These are phyloP conservation scores for Talaromyces nanjingensis DNA, from an alignment of 495 filamentous ascomycete species.

Conservation along the genomic window DNA sequence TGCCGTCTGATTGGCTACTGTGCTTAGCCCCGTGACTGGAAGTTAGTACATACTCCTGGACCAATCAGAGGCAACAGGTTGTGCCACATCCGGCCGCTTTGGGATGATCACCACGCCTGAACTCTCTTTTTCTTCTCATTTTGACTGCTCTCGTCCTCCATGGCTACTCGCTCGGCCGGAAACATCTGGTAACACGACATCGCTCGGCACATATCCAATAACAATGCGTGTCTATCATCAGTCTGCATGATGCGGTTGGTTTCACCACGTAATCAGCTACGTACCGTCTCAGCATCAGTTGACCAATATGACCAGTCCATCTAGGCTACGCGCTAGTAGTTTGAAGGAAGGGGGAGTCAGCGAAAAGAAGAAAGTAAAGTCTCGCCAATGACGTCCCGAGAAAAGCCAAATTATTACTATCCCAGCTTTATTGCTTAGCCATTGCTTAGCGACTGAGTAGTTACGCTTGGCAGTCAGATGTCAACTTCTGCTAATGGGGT, in stretches of 20 bases:
- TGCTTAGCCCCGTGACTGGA: not conserved
- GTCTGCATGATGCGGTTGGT: not conserved
- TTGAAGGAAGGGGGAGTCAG: not conserved
- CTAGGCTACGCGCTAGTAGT: not conserved
- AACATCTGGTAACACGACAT: not conserved
- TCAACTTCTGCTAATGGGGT: not conserved
- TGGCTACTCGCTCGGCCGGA: not conserved
- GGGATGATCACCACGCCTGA: conserved; percentile 1
- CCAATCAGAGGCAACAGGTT: not conserved
- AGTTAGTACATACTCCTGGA: not conserved
- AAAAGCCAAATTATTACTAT: not conserved
- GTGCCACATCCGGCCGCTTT: not conserved
- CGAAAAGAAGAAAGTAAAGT: not conserved
- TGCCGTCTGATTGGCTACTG: not conserved
- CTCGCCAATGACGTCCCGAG: not conserved
- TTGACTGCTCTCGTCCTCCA: not conserved
- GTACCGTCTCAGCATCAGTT: not conserved
- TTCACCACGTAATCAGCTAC: not conserved
- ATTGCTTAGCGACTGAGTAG: not conserved
- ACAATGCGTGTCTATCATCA: not conserved
- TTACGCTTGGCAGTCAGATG: not conserved
- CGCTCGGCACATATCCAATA: not conserved
- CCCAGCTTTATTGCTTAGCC: not conserved
- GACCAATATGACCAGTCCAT: not conserved
- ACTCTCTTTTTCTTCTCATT: not conserved